Conservation (phyloP, 2,329 filamentous ascomycete genomes). For the Furcasterigmium sp. region DNA sequence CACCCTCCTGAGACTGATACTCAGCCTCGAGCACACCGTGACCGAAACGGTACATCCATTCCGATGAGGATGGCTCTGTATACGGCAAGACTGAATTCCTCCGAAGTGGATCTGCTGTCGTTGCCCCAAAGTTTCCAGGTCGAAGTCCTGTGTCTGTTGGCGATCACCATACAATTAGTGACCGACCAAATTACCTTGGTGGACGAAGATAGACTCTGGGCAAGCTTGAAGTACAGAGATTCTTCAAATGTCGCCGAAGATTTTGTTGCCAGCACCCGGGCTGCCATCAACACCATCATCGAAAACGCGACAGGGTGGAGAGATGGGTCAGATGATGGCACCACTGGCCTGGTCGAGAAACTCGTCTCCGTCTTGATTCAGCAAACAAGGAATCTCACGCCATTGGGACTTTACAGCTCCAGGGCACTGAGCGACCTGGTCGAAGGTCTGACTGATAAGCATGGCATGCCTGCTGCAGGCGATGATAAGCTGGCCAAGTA, state of each 20-base stretch:
- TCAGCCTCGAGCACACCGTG: conserved; percentile 40
- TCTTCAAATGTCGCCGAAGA: conserved; percentile 33
- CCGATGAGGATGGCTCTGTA: conserved; percentile 74
- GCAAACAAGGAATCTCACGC: conserved; percentile 33
- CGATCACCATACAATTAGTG: conserved; percentile 44
- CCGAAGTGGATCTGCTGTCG: conserved; percentile 29
- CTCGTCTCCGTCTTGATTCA: conserved; percentile 40
- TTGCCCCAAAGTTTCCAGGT: conserved; percentile 37
- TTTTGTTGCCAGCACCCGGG: conserved; percentile 34
- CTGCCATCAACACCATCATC: conserved; percentile 27
- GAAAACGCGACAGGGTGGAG: conserved; percentile 31
- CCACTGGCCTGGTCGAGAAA: conserved; percentile 30
- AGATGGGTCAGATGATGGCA: conserved; percentile 22
- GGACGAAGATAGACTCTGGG: conserved; percentile 41
- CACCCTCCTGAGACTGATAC: conserved; percentile 17
- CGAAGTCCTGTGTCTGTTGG: conserved; percentile 47
- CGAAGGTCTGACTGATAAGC: conserved; percentile 37
- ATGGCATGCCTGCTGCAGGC: conserved; percentile 36
- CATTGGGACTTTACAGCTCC: conserved; percentile 46
- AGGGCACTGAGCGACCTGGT: conserved; percentile 46
- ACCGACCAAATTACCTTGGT: conserved; percentile 47
- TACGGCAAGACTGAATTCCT: conserved; percentile 50
- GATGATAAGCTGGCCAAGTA: conserved; percentile 43
- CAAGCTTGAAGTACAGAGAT: conserved; percentile 27
- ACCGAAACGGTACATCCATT: conserved; percentile 65